These are phyloP conservation scores for Dryas integrifolia DNA, from an alignment of 331 rosid genomes.

Conservation along the genomic window DNA sequence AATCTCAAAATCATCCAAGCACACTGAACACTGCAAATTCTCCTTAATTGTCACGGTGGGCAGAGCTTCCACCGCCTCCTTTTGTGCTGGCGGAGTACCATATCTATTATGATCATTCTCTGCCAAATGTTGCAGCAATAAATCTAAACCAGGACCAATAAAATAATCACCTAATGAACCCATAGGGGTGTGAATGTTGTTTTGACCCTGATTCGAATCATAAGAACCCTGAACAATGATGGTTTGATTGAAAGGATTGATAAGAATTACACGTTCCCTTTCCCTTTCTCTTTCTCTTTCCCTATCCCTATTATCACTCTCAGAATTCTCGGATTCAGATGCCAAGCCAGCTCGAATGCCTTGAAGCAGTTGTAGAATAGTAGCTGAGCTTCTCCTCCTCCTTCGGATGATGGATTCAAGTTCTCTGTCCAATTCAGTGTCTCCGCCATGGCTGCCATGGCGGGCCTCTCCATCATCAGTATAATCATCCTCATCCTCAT, in stretches of 20 bases:
- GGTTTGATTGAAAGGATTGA: constrained; percentile 63
- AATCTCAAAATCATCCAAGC: constrained; percentile 76
- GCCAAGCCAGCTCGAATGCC: constrained; percentile 62
- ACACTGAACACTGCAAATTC: constrained; percentile 60
- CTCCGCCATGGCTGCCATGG: constrained; percentile 20
- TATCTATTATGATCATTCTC: constrained; percentile 64
- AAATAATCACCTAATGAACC: constrained; percentile 71
- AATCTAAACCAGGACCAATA: constrained; percentile 66
- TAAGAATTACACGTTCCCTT: constrained; percentile 56
- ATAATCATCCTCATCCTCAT: constrained; percentile 32
- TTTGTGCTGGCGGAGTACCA: constrained; percentile 73
- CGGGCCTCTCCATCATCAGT: constrained; percentile 25
- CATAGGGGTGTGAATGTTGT: constrained; percentile 34
- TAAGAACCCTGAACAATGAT: constrained; percentile 41
- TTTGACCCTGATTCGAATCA: constrained; percentile 26
- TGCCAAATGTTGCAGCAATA: constrained; percentile 67
- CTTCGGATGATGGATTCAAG: constrained; percentile 51
- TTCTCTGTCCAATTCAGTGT: constrained; percentile 42
- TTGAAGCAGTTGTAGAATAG: constrained; percentile 64
- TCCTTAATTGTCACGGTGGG: constrained; percentile 54
- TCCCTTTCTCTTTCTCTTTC: constrained; percentile 34
- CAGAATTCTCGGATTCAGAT: constrained; percentile 48
- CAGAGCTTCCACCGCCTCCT: constrained; percentile 69
- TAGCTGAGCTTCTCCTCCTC: constrained; percentile 65
- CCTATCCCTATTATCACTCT: constrained; percentile 34